A percentile compares a stretch with the other conserved stretches of the same genome.
Conservation (phyloP, 768 basidiomycete genomes). For the Boletus patriciae region DNA sequence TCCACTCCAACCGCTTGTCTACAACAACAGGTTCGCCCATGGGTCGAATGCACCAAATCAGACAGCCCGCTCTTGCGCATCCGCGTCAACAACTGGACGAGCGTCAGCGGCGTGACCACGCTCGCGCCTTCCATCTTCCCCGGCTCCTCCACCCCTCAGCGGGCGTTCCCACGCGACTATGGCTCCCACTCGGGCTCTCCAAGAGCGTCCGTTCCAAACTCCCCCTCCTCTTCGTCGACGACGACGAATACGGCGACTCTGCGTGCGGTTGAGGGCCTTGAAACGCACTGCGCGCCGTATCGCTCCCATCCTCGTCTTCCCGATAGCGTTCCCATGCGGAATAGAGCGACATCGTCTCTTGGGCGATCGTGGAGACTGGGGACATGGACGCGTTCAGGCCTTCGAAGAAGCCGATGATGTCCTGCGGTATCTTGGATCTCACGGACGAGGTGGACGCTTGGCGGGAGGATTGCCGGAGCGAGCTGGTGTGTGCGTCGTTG, state of each 20-base stretch:
- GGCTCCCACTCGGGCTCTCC: constrained; percentile 26
- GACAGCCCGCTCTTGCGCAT: constrained; percentile 68
- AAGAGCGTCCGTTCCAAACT: constrained; percentile 25
- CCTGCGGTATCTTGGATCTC: constrained; percentile 45
- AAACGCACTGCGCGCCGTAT: constrained; percentile 20
- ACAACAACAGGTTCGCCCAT: constrained; percentile 53
- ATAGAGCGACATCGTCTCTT: constrained; percentile 90
- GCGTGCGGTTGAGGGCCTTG: constrained; percentile 9
- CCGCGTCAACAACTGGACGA: constrained; percentile 55
- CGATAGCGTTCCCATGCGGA: constrained; percentile 85
- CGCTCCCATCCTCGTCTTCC: constrained; percentile 53
- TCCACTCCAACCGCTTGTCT: constrained; percentile 73
- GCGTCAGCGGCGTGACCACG: constrained; percentile 55
- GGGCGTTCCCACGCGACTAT: constrained; percentile 30
- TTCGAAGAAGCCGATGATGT: constrained; percentile 80
- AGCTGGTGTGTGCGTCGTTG: constrained; percentile 29
- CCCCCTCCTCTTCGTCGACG: constrained; percentile 12
- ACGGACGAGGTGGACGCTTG: constrained; percentile 37
- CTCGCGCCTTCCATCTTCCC: constrained; percentile 11
- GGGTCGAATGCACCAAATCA: constrained; percentile 53
- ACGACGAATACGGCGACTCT: constrained; percentile 23
- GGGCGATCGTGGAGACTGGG: constrained; percentile 78
- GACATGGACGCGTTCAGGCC: constrained; percentile 83
- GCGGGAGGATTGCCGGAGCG: constrained; percentile 57
- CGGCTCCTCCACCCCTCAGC: constrained; percentile 23